A percentile compares a stretch with the other conserved stretches of the same genome.
These are phyloP conservation scores for Crucibulum laeve DNA, from an alignment of 768 basidiomycete species.

Conservation along the genomic window DNA sequence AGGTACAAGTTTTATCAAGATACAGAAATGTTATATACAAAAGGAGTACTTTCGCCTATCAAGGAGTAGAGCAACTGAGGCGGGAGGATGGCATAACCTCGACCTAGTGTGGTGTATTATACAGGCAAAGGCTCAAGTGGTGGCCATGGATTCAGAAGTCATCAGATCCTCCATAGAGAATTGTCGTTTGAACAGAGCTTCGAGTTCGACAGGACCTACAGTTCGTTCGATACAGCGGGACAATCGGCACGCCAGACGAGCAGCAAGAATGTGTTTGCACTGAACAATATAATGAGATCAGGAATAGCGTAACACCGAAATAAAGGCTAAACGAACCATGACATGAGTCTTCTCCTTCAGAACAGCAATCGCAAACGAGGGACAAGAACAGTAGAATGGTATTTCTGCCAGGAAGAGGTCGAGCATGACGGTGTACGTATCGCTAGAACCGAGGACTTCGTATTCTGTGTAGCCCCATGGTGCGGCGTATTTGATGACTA, in stretches of 20 bases:
- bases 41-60: no score
- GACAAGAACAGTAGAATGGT: constrained; percentile 69
- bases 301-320: background rate
- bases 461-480: constrained; percentile 58
- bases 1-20: constrained; percentile 2
- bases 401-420: constrained; percentile 31
- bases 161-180: constrained; percentile 13
- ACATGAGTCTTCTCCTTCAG: constrained; percentile 55
- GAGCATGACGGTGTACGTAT: constrained; percentile 56
- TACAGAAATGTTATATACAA: no score
- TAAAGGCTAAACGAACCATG: constrained; percentile 42
- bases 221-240: constrained; percentile 46
- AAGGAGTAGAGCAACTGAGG: no score
- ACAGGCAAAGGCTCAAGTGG: background rate
- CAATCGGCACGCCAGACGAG: constrained; percentile 52
- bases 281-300: constrained; percentile 19
- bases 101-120: no score
- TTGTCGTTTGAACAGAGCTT: constrained; percentile 32
- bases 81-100: no score
- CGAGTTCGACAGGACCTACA: constrained; percentile 44
- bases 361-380: constrained; percentile 65
- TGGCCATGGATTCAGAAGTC: background rate
- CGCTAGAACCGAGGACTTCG: constrained; percentile 64
- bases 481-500: constrained; percentile 60
- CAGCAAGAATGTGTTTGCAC: constrained; percentile 82